These are phyloP conservation scores for Aspergillus floridensis DNA, from an alignment of 2,329 filamentous ascomycete species.

Conservation along the genomic window DNA sequence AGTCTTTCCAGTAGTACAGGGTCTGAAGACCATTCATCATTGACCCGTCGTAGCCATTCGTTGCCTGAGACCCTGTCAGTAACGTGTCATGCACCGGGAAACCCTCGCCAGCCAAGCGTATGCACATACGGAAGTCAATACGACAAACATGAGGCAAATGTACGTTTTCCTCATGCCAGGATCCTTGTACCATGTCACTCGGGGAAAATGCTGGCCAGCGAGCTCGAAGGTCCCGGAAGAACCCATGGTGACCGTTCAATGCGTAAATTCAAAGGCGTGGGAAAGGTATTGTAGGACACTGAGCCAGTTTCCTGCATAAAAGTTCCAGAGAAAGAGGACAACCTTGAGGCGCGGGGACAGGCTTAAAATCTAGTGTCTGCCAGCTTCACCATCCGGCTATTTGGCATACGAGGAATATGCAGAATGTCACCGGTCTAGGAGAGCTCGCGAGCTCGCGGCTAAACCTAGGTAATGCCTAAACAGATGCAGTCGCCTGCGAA, in stretches of 20 bases:
- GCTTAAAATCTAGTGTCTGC: background rate
- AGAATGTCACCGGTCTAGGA: background rate
- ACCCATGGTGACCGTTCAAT: constrained; percentile 9
- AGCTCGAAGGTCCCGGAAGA: constrained; percentile 17
- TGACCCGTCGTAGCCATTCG: constrained; percentile 46
- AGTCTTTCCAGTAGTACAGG: constrained; percentile 41
- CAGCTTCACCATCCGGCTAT: background rate
- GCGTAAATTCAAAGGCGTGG: background rate
- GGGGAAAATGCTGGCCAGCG: constrained; percentile 22
- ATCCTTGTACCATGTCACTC: constrained; percentile 26
- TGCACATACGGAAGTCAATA: constrained; percentile 21
- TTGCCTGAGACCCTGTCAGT: background rate
- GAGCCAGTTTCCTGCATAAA: background rate
- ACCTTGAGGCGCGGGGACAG: background rate
- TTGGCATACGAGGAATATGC: background rate
- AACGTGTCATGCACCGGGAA: background rate
- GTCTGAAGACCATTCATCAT: constrained; percentile 50
- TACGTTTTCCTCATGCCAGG: constrained; percentile 24
- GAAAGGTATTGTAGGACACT: background rate
- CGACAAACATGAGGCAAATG: constrained; percentile 21
- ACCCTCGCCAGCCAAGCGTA: background rate
- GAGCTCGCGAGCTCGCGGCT: background rate
- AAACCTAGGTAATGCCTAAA: background rate
- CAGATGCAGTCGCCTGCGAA: background rate
- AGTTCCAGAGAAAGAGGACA: background rate